Base-by-base conservation (phyloP, 2,329 filamentous ascomycete species). In the Aspergillus versicolor region DNA sequence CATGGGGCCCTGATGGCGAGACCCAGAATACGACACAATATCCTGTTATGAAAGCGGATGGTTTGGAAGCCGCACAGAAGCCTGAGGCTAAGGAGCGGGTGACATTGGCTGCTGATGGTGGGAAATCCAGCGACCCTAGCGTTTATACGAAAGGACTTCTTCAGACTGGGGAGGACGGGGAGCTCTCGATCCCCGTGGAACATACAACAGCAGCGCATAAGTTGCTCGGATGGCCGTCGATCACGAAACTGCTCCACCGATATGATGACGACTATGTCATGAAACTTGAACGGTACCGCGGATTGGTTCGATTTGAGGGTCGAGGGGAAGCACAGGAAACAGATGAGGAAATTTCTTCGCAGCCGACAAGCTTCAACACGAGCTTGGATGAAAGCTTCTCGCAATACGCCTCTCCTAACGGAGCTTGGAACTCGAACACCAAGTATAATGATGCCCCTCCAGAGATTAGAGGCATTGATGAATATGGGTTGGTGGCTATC, bases 171-270 rank as follows among this genome's bases (percentile, higher is more conserved):
- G 70, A 75, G 30, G 71, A 73, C 27, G 86, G 85, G 46, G 82
- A 86, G 62, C 83, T 89, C 13, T 84, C 88, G 2, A 90, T 96
- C 55, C 90, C 91, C 1, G 84, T 87, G 27, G 90, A 96, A 63
- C 93, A 97, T 68, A 95, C 91, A 0, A 97, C 92, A 0, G 85
- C 91, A n/a, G 92, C 92, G 1, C 90, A 94, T 50, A 84, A 92
- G 61, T 79, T 97, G 17, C 77, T 97, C 27, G 81, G 83, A 46
- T 92, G 89, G 86, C 83, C 83, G 0, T 82, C 86, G 0, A 91
- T 94, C 54, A 75, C 80, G 69, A 76, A 81, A 60, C 70, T 97
- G 68, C 85, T 90, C 34, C 77, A 80, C 32, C 81, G 81, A 52
- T 81, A 87, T 24, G 83, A 85, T 54, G 84, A 89, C 62, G 75